phyloP scores from a whole-genome alignment of 352 stramenopile species.

The Phytopythium sindhum region DNA sequence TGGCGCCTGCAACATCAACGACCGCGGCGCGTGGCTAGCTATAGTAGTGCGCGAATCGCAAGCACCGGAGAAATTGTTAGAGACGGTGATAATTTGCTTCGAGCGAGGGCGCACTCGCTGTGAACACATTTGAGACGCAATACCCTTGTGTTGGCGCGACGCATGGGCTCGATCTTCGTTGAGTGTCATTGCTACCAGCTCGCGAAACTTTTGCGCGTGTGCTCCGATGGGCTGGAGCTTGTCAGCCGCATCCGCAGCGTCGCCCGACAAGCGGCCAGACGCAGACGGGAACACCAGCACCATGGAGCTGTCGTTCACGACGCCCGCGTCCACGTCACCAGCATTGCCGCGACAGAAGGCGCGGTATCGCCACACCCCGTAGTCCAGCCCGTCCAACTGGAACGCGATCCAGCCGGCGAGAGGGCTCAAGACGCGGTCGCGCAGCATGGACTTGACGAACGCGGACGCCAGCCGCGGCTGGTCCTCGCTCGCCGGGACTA shows the following conservation, averaged over 20 bases:
- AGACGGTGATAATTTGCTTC: neutral
- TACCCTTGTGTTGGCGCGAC: neutral
- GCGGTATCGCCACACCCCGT: constrained; percentile 53
- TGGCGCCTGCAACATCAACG: constrained; percentile 57
- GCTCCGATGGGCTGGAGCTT: constrained; percentile 29
- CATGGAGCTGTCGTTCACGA: constrained; percentile 61
- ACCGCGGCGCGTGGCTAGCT: constrained; percentile 19
- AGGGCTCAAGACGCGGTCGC: constrained; percentile 29
- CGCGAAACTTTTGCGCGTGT: constrained; percentile 34
- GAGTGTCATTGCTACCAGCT: constrained; percentile 41
- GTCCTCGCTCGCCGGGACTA: constrained; percentile 30
- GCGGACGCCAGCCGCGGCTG: constrained; percentile 39
- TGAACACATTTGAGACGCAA: neutral
- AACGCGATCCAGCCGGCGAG: constrained; percentile 29
- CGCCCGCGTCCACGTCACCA: constrained; percentile 22
- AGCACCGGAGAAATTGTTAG: neutral
- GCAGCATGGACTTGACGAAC: constrained; percentile 57
- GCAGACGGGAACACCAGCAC: constrained; percentile 52
- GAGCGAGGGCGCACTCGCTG: too few species aligned
- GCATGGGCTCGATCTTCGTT: neutral
- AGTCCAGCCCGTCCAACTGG: constrained; percentile 47
- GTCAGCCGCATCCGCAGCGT: neutral
- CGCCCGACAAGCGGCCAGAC: neutral
- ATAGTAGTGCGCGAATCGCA: neutral
- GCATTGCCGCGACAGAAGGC: constrained; percentile 38